These are phyloP conservation scores for Alternaria infectoria DNA, from an alignment of 2,329 filamentous ascomycete species.

Conservation along the genomic window DNA sequence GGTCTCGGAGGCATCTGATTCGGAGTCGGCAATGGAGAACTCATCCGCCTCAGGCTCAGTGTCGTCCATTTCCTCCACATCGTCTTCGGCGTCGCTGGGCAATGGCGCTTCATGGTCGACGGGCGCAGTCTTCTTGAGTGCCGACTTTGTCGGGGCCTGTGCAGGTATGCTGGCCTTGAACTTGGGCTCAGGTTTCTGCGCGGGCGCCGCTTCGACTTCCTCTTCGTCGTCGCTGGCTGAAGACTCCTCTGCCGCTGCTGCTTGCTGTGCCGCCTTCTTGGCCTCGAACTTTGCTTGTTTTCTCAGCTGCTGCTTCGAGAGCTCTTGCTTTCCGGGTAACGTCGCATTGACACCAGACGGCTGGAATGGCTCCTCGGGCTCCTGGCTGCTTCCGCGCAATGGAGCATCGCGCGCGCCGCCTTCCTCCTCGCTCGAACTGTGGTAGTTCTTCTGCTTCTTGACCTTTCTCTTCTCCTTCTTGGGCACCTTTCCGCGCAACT, in stretches of 20 bases:
- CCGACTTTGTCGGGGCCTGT: slow-evolving; percentile 26
- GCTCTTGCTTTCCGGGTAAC: slow-evolving; percentile 12
- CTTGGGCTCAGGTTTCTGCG: slow-evolving; percentile 28
- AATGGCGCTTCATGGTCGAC: slow-evolving; percentile 38
- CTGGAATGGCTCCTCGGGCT: slow-evolving; percentile 36
- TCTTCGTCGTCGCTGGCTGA: slow-evolving; percentile 16
- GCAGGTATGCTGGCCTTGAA: slow-evolving; percentile 25
- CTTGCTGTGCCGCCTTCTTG: slow-evolving; percentile 21
- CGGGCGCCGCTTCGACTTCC: neutral
- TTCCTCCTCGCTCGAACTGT: slow-evolving; percentile 69
- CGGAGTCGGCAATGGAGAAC: slow-evolving; percentile 40
- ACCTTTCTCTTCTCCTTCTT: slow-evolving; percentile 63
- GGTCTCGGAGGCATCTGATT: slow-evolving; percentile 45
- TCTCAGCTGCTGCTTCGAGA: slow-evolving; percentile 23
- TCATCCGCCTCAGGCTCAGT: slow-evolving; percentile 47
- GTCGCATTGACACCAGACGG: slow-evolving; percentile 33
- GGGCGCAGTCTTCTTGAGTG: slow-evolving; percentile 32
- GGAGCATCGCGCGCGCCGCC: slow-evolving; percentile 40
- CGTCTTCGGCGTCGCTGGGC: slow-evolving; percentile 30
- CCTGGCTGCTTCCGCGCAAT: slow-evolving; percentile 19
- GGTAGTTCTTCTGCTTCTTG: slow-evolving; percentile 68
- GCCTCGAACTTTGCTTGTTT: slow-evolving; percentile 23
- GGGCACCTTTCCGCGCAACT: slow-evolving; percentile 60
- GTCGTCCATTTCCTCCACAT: slow-evolving; percentile 6
- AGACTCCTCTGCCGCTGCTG: slow-evolving; percentile 14